Base-by-base conservation (phyloP, 768 basidiomycete genomes). In the Daedaleopsis sinensis region DNA sequence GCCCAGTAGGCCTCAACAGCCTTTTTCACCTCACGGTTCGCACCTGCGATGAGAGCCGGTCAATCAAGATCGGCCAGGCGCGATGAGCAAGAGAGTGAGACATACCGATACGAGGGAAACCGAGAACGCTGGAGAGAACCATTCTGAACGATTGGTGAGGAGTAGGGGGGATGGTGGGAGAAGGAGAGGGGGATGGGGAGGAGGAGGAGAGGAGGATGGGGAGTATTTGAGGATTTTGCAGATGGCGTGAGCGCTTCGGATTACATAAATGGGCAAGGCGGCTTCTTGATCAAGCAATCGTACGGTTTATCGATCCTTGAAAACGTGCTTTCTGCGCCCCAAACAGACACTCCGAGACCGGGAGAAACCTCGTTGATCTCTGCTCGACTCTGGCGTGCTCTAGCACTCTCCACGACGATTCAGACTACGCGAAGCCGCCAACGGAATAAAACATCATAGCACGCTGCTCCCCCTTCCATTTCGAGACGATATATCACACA, bases 1-100 rank as follows among this genome's bases (percentile, higher is more conserved):
- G 84, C 93, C 97, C 97, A 99, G 83, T 98, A 98, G 58, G 94
- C 90, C 79, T 98, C 96, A 71, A 97, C 93, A 67, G 95, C 94
- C 82, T 98, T 96, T 81, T 97, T 97, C 64, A 96, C 86, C 80
- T 96, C 94, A 79, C 93, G 93, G 80, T 94, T 90, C 60, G 89
- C 89, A 80, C 94, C 94, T 95, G 23, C 21, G 47, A 49, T 49
- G 66, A 23, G 51, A 8, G 55, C 42, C 48, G 16, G 15, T 42
- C 27, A 36, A 32, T 61, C 21, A 44, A 21, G 43, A 38, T 32
- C 38, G 15, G 44, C 11, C 23, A 23, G 10, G 47, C 5, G 23
- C 8, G 11, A 42, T 1, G 19, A 35, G 38, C 39, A 24, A 13
- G 35, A 38, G 39, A 27, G 46, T 23, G 42, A 42, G 37, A 15